Evolutionary conservation across 352 stramenopile genomes (phyloP), one percentile per base, ranked within the genome.

Genomic region (Globisporangium yorkense): DNA sequence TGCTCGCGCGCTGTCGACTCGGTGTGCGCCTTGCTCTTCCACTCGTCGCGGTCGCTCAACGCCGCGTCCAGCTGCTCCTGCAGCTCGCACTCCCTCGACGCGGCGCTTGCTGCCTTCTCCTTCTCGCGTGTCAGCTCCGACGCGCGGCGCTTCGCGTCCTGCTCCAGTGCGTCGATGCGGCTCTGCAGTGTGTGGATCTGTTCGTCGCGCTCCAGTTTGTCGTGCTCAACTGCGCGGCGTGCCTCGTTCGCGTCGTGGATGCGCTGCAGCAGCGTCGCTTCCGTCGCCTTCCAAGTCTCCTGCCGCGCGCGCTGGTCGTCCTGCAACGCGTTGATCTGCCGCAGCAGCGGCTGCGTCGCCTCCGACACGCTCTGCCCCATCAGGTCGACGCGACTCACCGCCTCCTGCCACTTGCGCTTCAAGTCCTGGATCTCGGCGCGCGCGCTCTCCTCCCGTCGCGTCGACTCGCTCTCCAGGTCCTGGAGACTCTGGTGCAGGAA

Each of bases 401-500:
- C 81, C 15, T 89, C 79, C 54, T 91, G 78, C 79, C 81, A 94
- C 62, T 91, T 89, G n/a, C 69, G 70, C 63, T 91, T 94, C 46
- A 89, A 54, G 35, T 80, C 70, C 12, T 66, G 35, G 46, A 87
- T 75, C 54, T 90, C 80, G 12, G 64, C 44, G 5, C 81, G 73
- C 12, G 76, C 62, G 60, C 72, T 80, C 21, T 91, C 80, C 57
- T 91, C 84, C n/a, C 74, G 75, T 24, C 74, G 77, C 18, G 60
- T 52, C 1, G 67, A 63, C 15, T 93, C 84, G 46, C 66, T 48
- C 55, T 94, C 75, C 4, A 92, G 45, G 16, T 84, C 75, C 0
- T 61, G 61, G 1, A 88, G 48, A 43, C 68, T 84, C 27, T 87
- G 72, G 31, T 88, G 72, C 33, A 94, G 47, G 46, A 80, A 88